Conservation (phyloP, 176 grass and related monocot genomes). For the Thalia dealbata region DNA sequence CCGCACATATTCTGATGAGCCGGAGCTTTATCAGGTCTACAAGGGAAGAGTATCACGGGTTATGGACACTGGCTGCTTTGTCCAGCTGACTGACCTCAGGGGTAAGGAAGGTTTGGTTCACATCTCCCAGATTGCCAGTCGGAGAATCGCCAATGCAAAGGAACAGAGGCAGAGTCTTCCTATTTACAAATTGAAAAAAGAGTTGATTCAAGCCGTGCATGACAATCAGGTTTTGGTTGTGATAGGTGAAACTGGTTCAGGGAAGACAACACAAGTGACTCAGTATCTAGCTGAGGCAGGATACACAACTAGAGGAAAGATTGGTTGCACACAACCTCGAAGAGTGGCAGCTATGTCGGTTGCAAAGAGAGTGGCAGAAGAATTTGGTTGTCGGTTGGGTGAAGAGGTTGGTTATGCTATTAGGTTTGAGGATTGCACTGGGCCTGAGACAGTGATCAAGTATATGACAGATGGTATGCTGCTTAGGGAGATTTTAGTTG, state of each 20-base stretch:
- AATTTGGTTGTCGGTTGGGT: constrained; percentile 82
- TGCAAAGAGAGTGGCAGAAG: constrained; percentile 89
- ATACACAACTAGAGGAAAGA: constrained; percentile 86
- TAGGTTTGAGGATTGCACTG: constrained; percentile 88
- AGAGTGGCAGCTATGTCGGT: constrained; percentile 91
- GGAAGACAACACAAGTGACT: constrained; percentile 92
- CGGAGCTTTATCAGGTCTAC: constrained; percentile 64
- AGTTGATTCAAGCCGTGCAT: constrained; percentile 84
- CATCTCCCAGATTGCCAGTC: constrained; percentile 60
- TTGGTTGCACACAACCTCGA: constrained; percentile 92
- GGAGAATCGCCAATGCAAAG: constrained; percentile 57
- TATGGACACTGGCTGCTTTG: constrained; percentile 75
- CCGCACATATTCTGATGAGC: constrained; percentile 31
- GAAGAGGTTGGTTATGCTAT: constrained; percentile 96
- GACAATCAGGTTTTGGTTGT: constrained; percentile 95
- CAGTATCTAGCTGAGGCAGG: constrained; percentile 90
- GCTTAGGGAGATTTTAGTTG: constrained; percentile 85
- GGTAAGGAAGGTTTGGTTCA: constrained; percentile 79
- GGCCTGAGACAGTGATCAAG: constrained; percentile 87
- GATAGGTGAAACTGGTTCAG: constrained; percentile 90
- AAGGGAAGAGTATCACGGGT: constrained; percentile 60
- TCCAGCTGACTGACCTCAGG: constrained; percentile 46
- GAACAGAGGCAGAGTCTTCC: constrained; percentile 89
- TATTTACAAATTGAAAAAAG: constrained; percentile 89
- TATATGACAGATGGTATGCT: constrained; percentile 99